Evolutionary conservation across 2,329 filamentous ascomycete species (phyloP), one percentile per base, ranked within the genome.

Genomic region (Nakataea oryzae): DNA sequence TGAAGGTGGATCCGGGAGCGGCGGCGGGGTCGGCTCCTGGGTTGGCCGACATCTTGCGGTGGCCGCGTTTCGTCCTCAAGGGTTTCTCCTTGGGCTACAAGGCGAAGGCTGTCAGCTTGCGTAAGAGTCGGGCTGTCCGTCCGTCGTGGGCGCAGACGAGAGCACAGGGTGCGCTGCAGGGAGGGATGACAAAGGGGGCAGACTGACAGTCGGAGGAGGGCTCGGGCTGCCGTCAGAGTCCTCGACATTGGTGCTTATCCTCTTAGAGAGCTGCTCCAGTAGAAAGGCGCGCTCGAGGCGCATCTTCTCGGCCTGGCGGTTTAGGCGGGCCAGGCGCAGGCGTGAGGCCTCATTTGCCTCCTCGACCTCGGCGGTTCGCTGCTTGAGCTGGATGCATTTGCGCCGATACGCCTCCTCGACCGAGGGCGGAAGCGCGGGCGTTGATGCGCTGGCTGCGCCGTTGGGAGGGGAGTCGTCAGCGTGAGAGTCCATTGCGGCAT

Each of bases 371-470:
- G 87, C 89, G 66, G 95, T 90, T 64, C 95, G 89, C 69, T 91
- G 89, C 77, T 96, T 96, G 27, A 99, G 84, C 69, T 96, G 90
- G 72, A 97, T 91, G 75, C 93, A 97, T 85, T 99, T 97, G 66
- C 91, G 86, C 70, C 95, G 92, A 76, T 97, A 99, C 60, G 93
- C 93, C 73, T 93, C 89, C 76, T 99, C 93, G 65, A 97, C 92
- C 21, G 92, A 96, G 21, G 95, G 93, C 26, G 93, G 91, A 4
- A 89, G 79, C 54, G 84, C 76, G 21, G 85, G 84, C 32, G 84
- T 84, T 62, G 84, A 78, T 64, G 78, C 73, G 70, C 72, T 70
- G 68, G 66, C 73, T 75, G 69, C 41, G 58, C 41, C 63, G 57
- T 28, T 24, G 54, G 59, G 28, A 17, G 32, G n/a, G 67, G 63